Conservation (phyloP, 768 basidiomycete genomes). For the Lactifluus piperatus region DNA sequence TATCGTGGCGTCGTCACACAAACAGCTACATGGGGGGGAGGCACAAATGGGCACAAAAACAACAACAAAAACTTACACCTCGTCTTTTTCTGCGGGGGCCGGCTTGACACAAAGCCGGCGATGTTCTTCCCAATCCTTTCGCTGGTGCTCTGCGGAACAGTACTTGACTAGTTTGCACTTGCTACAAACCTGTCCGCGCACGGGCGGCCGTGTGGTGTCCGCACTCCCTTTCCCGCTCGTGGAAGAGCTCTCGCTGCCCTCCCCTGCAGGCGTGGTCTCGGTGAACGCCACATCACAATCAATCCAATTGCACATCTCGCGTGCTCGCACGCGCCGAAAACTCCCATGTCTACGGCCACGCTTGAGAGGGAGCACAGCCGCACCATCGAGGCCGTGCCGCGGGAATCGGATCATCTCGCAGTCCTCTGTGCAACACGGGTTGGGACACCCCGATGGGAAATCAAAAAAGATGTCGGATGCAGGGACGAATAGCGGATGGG, state of each 20-base stretch:
- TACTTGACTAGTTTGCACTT: conserved; percentile 75
- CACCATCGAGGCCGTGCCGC: conserved; percentile 49
- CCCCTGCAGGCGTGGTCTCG: conserved; percentile 39
- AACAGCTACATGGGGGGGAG: not conserved
- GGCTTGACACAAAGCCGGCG: conserved; percentile 53
- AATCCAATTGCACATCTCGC: conserved; percentile 79
- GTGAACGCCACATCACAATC: conserved; percentile 58
- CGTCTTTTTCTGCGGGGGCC: not conserved
- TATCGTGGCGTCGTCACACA: not conserved
- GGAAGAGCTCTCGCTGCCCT: conserved; percentile 24
- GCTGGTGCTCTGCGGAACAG: conserved; percentile 67
- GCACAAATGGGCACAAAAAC: not conserved
- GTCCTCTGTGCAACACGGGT: conserved; percentile 70
- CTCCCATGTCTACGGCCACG: conserved; percentile 37
- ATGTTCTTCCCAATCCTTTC: conserved; percentile 73
- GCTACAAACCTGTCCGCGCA: conserved; percentile 55
- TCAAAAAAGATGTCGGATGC: conserved; percentile 66
- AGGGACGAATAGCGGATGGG: conserved; percentile 60
- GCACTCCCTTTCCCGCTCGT: conserved; percentile 15
- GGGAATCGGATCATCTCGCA: conserved; percentile 81
- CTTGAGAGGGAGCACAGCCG: conserved; percentile 54
- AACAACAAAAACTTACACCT: not conserved
- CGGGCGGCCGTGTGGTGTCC: conserved; percentile 7
- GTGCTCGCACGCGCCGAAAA: conserved; percentile 37
- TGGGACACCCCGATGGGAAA: conserved; percentile 72